Conservation (phyloP, 768 basidiomycete species). For the Russula brevipes region DNA sequence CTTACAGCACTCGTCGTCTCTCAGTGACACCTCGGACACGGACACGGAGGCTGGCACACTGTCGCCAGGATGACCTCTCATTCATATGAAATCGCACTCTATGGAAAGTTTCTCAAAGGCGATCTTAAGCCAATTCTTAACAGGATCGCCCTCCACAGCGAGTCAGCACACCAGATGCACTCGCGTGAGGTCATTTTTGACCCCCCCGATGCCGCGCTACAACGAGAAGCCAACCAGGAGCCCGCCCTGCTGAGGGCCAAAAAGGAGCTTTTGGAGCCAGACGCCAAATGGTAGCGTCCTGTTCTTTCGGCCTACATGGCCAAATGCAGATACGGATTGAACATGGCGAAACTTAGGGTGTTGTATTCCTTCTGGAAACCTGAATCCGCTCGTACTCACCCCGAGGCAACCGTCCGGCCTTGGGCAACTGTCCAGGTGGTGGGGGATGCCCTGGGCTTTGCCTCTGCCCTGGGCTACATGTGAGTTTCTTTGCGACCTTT, state of each 20-base stretch:
- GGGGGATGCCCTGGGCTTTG: conserved; percentile 77
- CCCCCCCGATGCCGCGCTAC: conserved; percentile 60
- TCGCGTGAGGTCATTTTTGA: conserved; percentile 78
- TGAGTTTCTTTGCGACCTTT: conserved; percentile 34
- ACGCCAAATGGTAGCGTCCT: conserved; percentile 56
- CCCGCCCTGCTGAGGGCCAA: conserved; percentile 66
- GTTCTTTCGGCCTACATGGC: background rate
- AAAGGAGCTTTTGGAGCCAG: conserved; percentile 62
- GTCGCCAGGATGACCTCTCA: conserved; percentile 36
- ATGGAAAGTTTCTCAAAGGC: conserved; percentile 73
- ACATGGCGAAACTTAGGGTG: conserved; percentile 43
- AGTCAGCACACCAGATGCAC: conserved; percentile 70
- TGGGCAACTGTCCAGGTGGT: conserved; percentile 77
- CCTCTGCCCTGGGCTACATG: conserved; percentile 73
- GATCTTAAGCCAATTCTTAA: conserved; percentile 75
- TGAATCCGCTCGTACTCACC: conserved; percentile 76
- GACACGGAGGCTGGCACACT: background rate
- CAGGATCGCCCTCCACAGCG: conserved; percentile 75
- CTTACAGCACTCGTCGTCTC: background rate
- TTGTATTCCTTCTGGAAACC: conserved; percentile 79
- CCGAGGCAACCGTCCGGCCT: conserved; percentile 81
- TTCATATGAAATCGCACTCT: conserved; percentile 76
- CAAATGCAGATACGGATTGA: background rate
- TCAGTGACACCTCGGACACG: too few species aligned
- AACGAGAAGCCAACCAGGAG: conserved; percentile 57